Evolutionary conservation across 441 rosid genomes (phyloP), one percentile per base, ranked within the genome.

Genomic region (Populus hybrid): DNA sequence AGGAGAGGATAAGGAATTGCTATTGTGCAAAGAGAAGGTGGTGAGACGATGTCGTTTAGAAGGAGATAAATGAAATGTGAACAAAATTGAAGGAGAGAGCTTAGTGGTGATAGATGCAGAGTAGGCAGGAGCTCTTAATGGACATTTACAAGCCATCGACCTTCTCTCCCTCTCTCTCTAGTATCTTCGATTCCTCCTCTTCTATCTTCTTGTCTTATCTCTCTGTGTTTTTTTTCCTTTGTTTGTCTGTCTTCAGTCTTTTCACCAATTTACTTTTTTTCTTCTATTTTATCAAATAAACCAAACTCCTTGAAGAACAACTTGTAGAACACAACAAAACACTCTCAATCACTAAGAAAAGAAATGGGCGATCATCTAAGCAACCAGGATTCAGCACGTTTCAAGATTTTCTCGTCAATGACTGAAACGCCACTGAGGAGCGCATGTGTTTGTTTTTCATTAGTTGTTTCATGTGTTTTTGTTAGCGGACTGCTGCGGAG

Each of bases 141-240:
- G 61, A 81, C 82, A 79, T 72, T 83, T 76, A 71, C 64, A 77
- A 33, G 76, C 76, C 80, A 78, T 78, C 9, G 4, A 8, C 23
- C 66, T 16, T 35, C 71, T 16, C 35, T 26, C 18, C 66, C 66
- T 63, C 28, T 11, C 23, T 1, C 64, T 38, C 42, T 38, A 45
- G 56, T 45, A 45, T 45, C 11, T n/a, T 21, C 66, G 14, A 63
- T 7, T 63, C 10, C 28, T 24, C 66, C 11, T 9, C 66, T 63
- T 63, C 2, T 63, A 9, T 21, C 28, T 63, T 24, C 23, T 20
- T 61, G 65, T 23, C 69, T 26, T 26, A 6, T 65, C 69, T 65
- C 31, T 21, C 7, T 64, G 35, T 65, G 0, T 26, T 5, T 26
- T 5, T 66, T 12, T 14, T 66, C 7, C 7, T 63, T 63, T 63